Evolutionary conservation across 1,284 basidiomycete species (phyloP).

Genomic region (Leccinum solheimii): DNA sequence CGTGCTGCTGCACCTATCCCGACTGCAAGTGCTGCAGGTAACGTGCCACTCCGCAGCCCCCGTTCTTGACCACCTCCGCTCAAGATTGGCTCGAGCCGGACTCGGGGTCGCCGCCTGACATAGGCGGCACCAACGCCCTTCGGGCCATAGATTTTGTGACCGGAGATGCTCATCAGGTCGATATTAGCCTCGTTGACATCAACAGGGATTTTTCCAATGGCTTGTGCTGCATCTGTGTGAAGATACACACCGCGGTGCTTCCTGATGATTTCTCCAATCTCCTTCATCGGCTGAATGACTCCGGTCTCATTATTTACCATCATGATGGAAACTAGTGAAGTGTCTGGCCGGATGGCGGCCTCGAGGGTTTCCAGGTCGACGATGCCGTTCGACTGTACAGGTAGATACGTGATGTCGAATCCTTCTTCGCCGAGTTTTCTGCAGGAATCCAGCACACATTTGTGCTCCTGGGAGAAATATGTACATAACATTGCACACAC

Average conservation of each 20-base stretch:
- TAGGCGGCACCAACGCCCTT: constrained; percentile 97
- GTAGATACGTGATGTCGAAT: constrained; percentile 97
- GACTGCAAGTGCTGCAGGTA: constrained; percentile 88
- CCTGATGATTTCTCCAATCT: constrained; percentile 86
- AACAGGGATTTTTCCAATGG: constrained; percentile 86
- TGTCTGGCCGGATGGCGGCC: constrained; percentile 83
- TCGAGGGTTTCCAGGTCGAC: constrained; percentile 78
- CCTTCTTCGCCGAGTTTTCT: constrained; percentile 94
- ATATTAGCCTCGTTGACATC: constrained; percentile 97
- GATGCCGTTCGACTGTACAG: constrained; percentile 87
- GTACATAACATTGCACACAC: constrained; percentile 2
- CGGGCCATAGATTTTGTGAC: constrained; percentile 98
- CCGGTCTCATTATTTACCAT: constrained; percentile 99
- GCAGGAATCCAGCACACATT: constrained; percentile 98
- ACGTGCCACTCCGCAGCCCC: constrained; percentile 91
- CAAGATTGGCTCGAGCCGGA: constrained; percentile 93
- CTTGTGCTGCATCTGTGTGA: constrained; percentile 98
- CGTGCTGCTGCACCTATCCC: constrained; percentile 96
- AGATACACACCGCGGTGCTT: constrained; percentile 89
- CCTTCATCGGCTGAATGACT: constrained; percentile 95
- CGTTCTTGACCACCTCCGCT: constrained; percentile 98
- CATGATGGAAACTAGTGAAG: constrained; percentile 94
- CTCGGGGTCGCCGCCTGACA: constrained; percentile 90
- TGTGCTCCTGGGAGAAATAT: constrained; percentile 81
- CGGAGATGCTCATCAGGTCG: constrained; percentile 95